Evolutionary conservation across 768 basidiomycete species (phyloP).

Genomic region (Naganishia vaughanmartiniae): DNA sequence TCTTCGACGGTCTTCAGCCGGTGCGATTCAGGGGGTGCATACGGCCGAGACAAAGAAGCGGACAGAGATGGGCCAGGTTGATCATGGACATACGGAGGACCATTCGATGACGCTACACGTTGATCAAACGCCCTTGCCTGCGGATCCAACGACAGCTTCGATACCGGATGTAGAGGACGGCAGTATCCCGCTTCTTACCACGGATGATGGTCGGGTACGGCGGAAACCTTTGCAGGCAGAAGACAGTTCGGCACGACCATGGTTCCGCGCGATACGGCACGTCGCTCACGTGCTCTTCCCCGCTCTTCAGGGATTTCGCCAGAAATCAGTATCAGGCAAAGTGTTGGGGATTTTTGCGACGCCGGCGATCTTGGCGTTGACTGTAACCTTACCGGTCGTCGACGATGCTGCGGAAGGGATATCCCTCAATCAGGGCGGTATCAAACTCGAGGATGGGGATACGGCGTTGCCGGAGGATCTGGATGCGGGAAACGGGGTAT

Average conservation of each 20-base stretch:
- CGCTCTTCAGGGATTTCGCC: conserved; percentile 68
- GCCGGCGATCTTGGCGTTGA: conserved; percentile 80
- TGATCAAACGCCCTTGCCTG: conserved; percentile 12
- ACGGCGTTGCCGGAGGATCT: conserved; percentile 66
- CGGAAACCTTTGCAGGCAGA: background rate
- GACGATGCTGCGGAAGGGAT: conserved; percentile 60
- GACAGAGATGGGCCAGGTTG: no score
- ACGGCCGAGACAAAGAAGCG: no score
- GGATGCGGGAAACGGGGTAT: conserved; percentile 54
- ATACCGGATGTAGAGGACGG: conserved; percentile 46
- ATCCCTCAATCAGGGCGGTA: conserved; percentile 37
- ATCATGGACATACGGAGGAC: no score
- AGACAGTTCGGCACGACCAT: background rate
- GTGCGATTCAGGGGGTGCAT: background rate
- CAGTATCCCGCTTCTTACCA: conserved; percentile 5
- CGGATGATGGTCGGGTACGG: background rate
- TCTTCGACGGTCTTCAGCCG: background rate
- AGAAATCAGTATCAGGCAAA: conserved; percentile 69
- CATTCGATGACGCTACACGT: no score
- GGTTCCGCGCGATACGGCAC: conserved; percentile 19
- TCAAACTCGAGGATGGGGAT: conserved; percentile 58
- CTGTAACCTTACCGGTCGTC: conserved; percentile 87
- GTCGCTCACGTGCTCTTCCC: conserved; percentile 74
- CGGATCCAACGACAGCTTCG: conserved; percentile 37
- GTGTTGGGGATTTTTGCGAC: conserved; percentile 75